phyloP scores from a whole-genome alignment of 2,329 filamentous ascomycete genomes.

The Nemania sp. region DNA sequence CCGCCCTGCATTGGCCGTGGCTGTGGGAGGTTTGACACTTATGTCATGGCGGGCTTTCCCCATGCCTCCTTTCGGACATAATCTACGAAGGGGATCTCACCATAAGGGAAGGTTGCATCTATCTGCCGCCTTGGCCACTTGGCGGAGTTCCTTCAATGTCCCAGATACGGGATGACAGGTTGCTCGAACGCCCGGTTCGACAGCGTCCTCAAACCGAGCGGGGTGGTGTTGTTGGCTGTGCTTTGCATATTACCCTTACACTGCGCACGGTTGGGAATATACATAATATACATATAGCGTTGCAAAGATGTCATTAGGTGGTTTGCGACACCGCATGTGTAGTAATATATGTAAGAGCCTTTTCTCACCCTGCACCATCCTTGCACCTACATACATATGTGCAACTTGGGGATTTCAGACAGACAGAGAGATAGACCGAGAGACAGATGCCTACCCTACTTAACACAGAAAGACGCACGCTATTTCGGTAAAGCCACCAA shows the following conservation, averaged over 20 bases:
- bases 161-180: conserved; percentile 6
- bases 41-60: too few relatives aligned
- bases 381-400: conserved; percentile 23
- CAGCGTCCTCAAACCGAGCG: not conserved
- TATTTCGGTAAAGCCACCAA: conserved; percentile 21
- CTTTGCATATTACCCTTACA: conserved; percentile 7
- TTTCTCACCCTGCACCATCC: conserved; percentile 20
- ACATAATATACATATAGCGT: too few relatives aligned
- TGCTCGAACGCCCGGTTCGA: conserved; percentile 2
- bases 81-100: not conserved
- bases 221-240: conserved; percentile 5
- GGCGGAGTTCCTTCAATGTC: not conserved
- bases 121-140: not conserved
- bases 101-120: conserved; percentile 4
- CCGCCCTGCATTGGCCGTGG: too few relatives aligned
- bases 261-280: not conserved
- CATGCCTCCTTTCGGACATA: not conserved
- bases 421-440: too few relatives aligned
- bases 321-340: not conserved
- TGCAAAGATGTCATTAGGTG: not conserved
- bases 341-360: conserved; percentile 22
- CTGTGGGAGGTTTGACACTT: too few relatives aligned
- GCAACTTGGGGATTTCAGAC: too few relatives aligned
- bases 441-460: too few relatives aligned
- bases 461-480: conserved; percentile 7